A percentile compares a stretch with the other conserved stretches of the same genome.
Evolutionary conservation across 2,329 filamentous ascomycete species (phyloP).

Genomic region (Aureobasidium vineae): DNA sequence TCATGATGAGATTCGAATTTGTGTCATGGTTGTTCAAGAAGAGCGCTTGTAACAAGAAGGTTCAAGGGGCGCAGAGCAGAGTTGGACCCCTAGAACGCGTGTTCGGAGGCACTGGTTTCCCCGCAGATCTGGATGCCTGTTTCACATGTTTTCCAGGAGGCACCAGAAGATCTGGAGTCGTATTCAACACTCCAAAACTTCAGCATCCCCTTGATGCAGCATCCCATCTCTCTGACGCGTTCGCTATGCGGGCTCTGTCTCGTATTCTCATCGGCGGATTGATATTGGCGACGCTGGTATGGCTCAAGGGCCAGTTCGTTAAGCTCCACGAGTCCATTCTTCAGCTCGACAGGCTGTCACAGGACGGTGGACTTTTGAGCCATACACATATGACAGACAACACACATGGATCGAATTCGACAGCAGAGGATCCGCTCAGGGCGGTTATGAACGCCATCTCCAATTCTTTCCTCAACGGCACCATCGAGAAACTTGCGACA

Average conservation of each 20-base stretch:
- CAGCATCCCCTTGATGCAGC: neutral
- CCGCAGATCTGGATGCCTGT: conserved; percentile 13
- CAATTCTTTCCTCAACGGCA: neutral
- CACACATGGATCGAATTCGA: neutral
- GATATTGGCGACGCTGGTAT: conserved; percentile 17
- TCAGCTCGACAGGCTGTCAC: neutral
- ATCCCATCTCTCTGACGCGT: neutral
- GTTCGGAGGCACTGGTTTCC: neutral
- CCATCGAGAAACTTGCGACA: conserved; percentile 14
- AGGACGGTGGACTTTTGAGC: neutral
- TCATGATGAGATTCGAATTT: too few species aligned
- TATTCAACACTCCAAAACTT: neutral
- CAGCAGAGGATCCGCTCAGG: neutral
- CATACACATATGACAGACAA: neutral
- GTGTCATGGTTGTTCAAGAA: too few species aligned
- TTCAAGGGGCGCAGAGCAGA: neutral
- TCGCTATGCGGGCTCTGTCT: conserved; percentile 17
- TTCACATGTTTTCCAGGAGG: conserved; percentile 5
- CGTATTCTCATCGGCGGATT: conserved; percentile 6
- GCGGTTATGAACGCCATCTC: conserved; percentile 17
- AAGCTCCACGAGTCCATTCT: conserved; percentile 13
- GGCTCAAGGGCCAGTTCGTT: conserved; percentile 8
- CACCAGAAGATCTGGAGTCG: neutral
- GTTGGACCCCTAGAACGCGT: neutral
- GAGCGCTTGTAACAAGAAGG: neutral